Base-by-base conservation (phyloP, 495 filamentous ascomycete species). In the Talaromyces proteolyticus region DNA sequence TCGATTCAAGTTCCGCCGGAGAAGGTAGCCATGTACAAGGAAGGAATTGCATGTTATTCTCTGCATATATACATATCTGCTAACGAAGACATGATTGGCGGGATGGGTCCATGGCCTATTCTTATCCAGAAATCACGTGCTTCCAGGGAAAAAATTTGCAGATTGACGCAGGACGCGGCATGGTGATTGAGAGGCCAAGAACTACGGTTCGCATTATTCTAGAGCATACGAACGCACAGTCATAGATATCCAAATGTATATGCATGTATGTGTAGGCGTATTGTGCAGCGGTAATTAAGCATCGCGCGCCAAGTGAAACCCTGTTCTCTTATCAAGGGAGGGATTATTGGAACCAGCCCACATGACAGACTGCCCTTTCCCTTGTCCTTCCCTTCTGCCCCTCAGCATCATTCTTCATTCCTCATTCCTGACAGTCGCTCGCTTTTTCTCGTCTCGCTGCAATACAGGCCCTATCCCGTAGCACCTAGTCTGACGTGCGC, bases 1-100 rank as follows among this genome's bases (percentile, higher is more conserved):
- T 43, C 73, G 73, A 7, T 82, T 86, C 57, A 73, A 77, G 52
- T 83, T 86, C 55, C 69, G 77, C 41, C 72, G 78, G 39, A 76
- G 75, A 57, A 70, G 68, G 7, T 68, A n/a, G n/a, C n/a, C n/a
- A n/a, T n/a, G n/a, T n/a, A n/a, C n/a, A n/a, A n/a, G n/a, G 59
- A 56, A 25, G 49, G 26, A 34, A 47, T 47, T 50, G 22, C 47
- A 53, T 48, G 47, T 49, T 29, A 29, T 6, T 29, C 8, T 34
- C 1, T 34, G 14, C 29, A 34, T 34, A 34, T 12, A 29, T 29
- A 29, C 26, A 34, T 34, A 34, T n/a, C n/a, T n/a, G n/a, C n/a
- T n/a, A n/a, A n/a, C n/a, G n/a, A n/a, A n/a, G n/a, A n/a, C n/a
- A n/a, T n/a, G n/a, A n/a, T n/a, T n/a, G n/a, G n/a, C n/a, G n/a